Percentiles rank a stretch among this genome's conserved stretches.
These are phyloP conservation scores for Colletotrichum coccodes DNA, from an alignment of 2,329 filamentous ascomycete genomes.

Conservation along the genomic window DNA sequence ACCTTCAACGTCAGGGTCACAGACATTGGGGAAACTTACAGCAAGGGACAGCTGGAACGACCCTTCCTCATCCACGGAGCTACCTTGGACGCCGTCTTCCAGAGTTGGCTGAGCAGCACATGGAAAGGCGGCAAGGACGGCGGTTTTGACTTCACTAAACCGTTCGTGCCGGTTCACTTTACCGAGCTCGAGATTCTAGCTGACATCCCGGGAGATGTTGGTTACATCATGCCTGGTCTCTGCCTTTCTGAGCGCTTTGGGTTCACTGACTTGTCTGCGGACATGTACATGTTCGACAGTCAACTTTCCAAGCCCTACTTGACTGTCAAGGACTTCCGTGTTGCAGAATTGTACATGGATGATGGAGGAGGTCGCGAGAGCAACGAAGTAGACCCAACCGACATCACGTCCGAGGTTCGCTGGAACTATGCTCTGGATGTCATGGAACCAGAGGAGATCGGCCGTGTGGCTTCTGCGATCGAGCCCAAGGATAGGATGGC, in stretches of 20 bases:
- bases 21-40: background rate
- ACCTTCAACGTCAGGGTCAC: background rate
- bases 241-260: background rate
- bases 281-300: background rate
- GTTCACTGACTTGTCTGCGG: background rate
- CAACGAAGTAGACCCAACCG: background rate
- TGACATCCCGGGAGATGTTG: background rate
- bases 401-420: background rate
- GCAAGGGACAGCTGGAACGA: background rate
- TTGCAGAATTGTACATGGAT: background rate
- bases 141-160: background rate
- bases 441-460: background rate
- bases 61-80: background rate
- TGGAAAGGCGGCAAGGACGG: background rate
- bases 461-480: background rate
- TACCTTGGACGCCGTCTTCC: background rate
- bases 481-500: background rate
- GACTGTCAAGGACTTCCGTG: background rate
- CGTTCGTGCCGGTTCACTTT: background rate
- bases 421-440: constrained; percentile 1
- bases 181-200: background rate
- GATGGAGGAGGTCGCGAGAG: background rate
- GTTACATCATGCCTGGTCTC: background rate
- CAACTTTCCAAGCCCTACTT: background rate
- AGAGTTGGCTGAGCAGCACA: background rate